Conservation (phyloP, 2,329 filamentous ascomycete species). For the Aspergillus brasiliensis region DNA sequence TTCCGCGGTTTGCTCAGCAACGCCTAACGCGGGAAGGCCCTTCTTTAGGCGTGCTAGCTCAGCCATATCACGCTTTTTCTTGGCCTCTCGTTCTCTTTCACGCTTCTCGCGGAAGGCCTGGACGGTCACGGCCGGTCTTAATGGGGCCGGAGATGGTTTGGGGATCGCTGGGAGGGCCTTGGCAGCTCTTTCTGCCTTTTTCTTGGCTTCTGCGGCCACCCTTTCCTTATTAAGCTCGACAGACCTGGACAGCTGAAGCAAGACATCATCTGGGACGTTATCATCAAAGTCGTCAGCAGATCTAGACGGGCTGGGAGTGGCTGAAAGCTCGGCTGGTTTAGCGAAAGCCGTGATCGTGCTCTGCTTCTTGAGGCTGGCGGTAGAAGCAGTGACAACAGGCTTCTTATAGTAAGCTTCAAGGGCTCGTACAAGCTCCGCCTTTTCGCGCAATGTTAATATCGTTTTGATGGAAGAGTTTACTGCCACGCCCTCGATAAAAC, state of each 20-base stretch:
- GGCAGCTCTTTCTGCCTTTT: conserved; percentile 27
- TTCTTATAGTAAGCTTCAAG: conserved; percentile 57
- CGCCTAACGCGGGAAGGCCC: conserved; percentile 51
- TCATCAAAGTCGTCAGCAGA: conserved; percentile 46
- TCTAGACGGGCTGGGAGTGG: conserved; percentile 34
- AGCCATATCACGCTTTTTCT: conserved; percentile 70
- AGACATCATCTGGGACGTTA: conserved; percentile 43
- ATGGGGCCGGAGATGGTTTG: conserved; percentile 29
- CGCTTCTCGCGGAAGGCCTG: conserved; percentile 72
- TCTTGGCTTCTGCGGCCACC: conserved; percentile 34
- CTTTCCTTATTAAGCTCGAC: conserved; percentile 46
- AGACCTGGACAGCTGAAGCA: conserved; percentile 45
- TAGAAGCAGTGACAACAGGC: conserved; percentile 45
- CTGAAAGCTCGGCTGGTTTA: conserved; percentile 38
- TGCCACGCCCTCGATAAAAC: conserved; percentile 58
- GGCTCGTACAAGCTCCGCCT: conserved; percentile 73
- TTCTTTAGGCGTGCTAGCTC: conserved; percentile 70
- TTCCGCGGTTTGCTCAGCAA: conserved; percentile 61
- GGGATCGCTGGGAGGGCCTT: conserved; percentile 28
- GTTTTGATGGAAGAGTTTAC: conserved; percentile 65
- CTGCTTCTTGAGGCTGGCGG: conserved; percentile 48
- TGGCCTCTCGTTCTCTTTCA: conserved; percentile 73
- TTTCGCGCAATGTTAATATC: conserved; percentile 78
- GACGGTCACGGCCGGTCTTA: conserved; percentile 41
- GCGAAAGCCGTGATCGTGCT: conserved; percentile 45